Evolutionary conservation across 1,284 basidiomycete genomes (phyloP), one percentile per base, ranked within the genome.

Genomic region (Trametes sp.): DNA sequence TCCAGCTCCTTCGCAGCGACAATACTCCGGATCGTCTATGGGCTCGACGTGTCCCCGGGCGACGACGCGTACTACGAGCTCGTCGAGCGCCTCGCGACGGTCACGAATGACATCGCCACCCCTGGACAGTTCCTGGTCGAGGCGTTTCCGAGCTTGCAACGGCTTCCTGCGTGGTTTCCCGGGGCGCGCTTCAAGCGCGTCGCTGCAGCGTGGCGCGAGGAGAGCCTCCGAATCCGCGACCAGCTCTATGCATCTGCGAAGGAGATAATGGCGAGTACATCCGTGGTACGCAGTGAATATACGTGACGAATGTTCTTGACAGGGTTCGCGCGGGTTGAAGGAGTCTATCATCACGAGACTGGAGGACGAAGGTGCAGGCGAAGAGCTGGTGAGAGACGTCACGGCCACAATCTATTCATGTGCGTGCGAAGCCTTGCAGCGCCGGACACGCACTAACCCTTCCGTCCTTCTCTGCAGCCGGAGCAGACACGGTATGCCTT

Each of bases 11-110:
- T 70, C 44, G 75, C 70, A 19, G 73, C 74, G 4, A 65, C 72
- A 23, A 72, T 74, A 29, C 65, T 76, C 57, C 66, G 63, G 16
- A 68, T 78, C 23, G 62, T 73, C 2, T 72, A 79, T 62, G 78
- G 77, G 23, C 72, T 78, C 36, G 63, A 72, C 38, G 67, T 70
- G 14, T 50, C 67, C n/a, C 66, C 69, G 16, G 60, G 58, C 1
- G 62, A 72, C 19, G 72, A 75, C 1, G 53, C 42, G 35, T 57
- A 65, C 23, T 60, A 57, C 51, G 38, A 24, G n/a, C 60, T 61
- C 26, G 57, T 53, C 14, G 35, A 66, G n/a, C 28, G 55, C 21
- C 52, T 69, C 19, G 61, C 55, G 1, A 51, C 36, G 0, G 57
- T 67, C n/a, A 60, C 62, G 8, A 61, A 62, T 26, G 57, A 59